These are phyloP conservation scores for Lichtheimia hyalospora DNA, from an alignment of 371 early-diverging fungal genomes.

Conservation along the genomic window DNA sequence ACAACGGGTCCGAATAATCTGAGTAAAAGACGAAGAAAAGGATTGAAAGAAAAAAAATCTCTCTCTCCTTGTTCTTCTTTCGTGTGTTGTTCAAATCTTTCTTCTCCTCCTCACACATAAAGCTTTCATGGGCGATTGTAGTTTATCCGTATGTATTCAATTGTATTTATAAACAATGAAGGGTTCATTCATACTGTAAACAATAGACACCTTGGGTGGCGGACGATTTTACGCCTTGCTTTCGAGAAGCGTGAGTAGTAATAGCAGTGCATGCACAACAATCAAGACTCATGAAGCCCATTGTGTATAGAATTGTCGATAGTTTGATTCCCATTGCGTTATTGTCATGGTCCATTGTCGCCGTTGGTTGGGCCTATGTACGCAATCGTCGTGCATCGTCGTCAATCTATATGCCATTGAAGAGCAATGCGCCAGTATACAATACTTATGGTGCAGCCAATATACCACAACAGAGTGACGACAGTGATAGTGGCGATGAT, in stretches of 20 bases:
- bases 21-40: too few relatives aligned
- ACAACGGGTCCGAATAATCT: too few relatives aligned
- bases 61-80: too few relatives aligned
- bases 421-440: constrained; percentile 1
- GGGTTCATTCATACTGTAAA: neutral
- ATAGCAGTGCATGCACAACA: neutral
- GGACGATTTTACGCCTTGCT: constrained; percentile 26
- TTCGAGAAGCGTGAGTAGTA: constrained; percentile 22
- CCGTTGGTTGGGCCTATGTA: constrained; percentile 1
- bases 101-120: too few relatives aligned
- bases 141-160: constrained; percentile 12
- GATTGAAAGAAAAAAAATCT: too few relatives aligned
- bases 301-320: constrained; percentile 11
- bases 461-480: neutral
- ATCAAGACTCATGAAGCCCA: neutral
- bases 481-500: constrained; percentile 8
- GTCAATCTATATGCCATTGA: constrained; percentile 14
- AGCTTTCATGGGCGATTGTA: constrained; percentile 9
- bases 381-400: constrained; percentile 11
- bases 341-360: constrained; percentile 8
- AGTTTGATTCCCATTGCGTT: constrained; percentile 9
- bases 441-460: constrained; percentile 21
- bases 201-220: constrained; percentile 22
- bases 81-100: too few relatives aligned
- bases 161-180: constrained; percentile 3